A percentile compares a stretch with the other conserved stretches of the same genome.
These are phyloP conservation scores for Bolboschoenoplectus hybrid DNA, from an alignment of 202 grass and related monocot genomes.

Conservation along the genomic window DNA sequence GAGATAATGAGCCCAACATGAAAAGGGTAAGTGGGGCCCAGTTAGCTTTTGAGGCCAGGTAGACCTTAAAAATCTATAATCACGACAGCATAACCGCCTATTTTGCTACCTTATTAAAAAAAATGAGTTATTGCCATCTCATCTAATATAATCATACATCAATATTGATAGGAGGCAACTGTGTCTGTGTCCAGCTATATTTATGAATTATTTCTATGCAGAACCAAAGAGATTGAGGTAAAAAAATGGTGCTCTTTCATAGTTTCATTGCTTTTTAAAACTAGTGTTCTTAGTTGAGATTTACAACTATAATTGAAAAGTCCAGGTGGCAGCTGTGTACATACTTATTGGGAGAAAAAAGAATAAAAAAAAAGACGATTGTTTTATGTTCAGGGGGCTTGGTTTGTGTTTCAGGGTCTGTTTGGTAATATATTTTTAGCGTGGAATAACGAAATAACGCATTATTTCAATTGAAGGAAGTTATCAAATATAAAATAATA, in stretches of 20 bases:
- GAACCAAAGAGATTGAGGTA: not conserved
- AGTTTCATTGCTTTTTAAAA: no score
- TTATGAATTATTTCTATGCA: not conserved
- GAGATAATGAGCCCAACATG: not conserved
- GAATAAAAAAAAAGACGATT: no score
- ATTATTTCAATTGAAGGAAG: no score
- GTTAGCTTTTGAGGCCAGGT: not conserved
- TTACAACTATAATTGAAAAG: no score
- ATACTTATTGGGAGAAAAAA: no score
- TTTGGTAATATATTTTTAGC: no score
- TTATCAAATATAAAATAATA: no score
- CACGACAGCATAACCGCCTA: conserved; percentile 25
- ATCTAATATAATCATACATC: not conserved
- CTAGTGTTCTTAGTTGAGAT: no score
- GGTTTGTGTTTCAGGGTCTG: no score
- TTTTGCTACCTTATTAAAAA: conserved; percentile 23
- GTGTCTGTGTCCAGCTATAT: conserved; percentile 2
- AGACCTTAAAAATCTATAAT: not conserved
- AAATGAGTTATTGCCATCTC: not conserved
- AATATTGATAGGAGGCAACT: not conserved
- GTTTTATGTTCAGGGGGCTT: no score
- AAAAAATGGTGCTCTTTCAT: not conserved
- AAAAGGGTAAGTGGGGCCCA: not conserved
- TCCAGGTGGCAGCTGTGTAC: no score
- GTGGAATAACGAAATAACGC: no score